These are phyloP conservation scores for Physcomitrellopsis africana DNA, from an alignment of 225 moss, liverwort and hornwort genomes.

Conservation along the genomic window DNA sequence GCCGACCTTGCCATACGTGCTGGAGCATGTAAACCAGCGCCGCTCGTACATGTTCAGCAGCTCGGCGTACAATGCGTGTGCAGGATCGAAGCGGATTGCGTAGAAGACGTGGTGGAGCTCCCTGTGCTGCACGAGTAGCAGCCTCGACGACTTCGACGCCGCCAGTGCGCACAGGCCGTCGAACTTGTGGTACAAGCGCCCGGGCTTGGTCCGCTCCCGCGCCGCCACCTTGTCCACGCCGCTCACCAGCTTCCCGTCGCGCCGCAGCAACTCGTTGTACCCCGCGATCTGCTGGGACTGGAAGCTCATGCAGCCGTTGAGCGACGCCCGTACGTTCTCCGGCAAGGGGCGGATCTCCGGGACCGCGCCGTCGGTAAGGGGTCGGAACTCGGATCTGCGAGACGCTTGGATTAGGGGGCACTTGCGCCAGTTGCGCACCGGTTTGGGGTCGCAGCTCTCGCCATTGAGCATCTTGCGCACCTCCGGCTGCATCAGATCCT, in stretches of 20 bases:
- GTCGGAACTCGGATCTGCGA: conserved; percentile 22
- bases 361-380: neutral
- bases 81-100: conserved; percentile 23
- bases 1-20: conserved; percentile 21
- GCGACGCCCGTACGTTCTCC: conserved; percentile 10
- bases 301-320: conserved; percentile 30
- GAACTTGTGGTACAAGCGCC: conserved; percentile 40
- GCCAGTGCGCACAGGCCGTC: conserved; percentile 37
- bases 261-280: conserved; percentile 26
- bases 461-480: conserved; percentile 38
- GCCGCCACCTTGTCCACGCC: conserved; percentile 23
- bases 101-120: conserved; percentile 28
- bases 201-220: conserved; percentile 11
- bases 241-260: conserved; percentile 29
- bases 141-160: conserved; percentile 18
- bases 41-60: conserved; percentile 37
- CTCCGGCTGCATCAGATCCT: conserved; percentile 23
- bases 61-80: conserved; percentile 31
- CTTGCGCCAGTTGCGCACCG: conserved; percentile 26
- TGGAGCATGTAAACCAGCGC: conserved; percentile 28
- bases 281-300: conserved; percentile 22
- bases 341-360: conserved; percentile 36
- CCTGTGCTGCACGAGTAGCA: conserved; percentile 29
- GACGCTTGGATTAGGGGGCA: conserved; percentile 31
- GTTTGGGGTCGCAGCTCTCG: conserved; percentile 16